Evolutionary conservation across 2,329 filamentous ascomycete genomes (phyloP).

Genomic region (Capronia americana): DNA sequence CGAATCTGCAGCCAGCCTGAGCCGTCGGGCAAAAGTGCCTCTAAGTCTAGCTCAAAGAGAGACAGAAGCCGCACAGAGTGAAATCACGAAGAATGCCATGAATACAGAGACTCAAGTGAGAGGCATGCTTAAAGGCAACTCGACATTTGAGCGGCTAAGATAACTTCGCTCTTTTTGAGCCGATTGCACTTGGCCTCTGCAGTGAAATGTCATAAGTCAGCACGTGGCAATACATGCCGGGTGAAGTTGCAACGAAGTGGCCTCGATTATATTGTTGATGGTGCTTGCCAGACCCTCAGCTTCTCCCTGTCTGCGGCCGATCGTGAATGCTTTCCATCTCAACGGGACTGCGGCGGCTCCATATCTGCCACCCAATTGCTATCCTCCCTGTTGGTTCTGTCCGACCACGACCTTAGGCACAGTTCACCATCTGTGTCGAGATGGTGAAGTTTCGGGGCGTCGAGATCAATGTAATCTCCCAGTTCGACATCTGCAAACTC

Average conservation of each 20-base stretch:
- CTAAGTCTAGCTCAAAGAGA: not conserved
- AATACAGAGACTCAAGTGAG: not conserved
- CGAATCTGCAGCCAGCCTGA: not conserved
- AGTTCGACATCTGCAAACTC: constrained; percentile 37
- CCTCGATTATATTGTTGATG: not conserved
- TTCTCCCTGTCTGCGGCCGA: not conserved
- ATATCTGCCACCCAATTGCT: not conserved
- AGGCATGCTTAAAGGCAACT: not conserved
- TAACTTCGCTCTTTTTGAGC: not conserved
- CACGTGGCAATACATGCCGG: not conserved
- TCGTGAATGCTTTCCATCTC: not conserved
- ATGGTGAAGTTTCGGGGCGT: constrained; percentile 40
- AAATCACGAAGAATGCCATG: not conserved
- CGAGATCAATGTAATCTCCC: constrained; percentile 38
- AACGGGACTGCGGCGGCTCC: not conserved
- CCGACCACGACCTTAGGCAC: not conserved
- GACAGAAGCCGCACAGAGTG: not conserved
- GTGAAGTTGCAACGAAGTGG: not conserved
- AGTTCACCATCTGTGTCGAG: not conserved
- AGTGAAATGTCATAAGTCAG: not conserved
- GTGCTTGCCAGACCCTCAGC: not conserved
- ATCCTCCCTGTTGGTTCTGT: not conserved
- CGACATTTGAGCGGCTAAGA: not conserved
- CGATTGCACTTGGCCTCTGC: not conserved
- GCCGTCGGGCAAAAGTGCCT: not conserved